Conservation (phyloP, 2,329 filamentous ascomycete species). For the Dactylonectria macrodidyma region DNA sequence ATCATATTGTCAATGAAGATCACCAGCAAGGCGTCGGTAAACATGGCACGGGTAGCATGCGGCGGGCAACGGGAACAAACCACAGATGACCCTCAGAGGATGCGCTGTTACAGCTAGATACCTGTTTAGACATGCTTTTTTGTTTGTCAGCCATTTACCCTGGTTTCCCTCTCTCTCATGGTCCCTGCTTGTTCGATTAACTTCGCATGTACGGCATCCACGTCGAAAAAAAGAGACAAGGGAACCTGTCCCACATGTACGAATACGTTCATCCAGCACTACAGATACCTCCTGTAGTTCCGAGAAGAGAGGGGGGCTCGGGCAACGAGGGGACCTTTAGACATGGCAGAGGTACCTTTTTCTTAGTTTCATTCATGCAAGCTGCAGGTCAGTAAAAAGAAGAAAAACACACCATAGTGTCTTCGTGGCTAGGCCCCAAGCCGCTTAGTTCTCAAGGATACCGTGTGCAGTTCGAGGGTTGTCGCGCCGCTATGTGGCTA, state of each 20-base stretch:
- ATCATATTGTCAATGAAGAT: constrained; percentile 16
- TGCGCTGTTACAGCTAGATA: constrained; percentile 15
- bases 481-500: constrained; percentile 24
- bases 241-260: constrained; percentile 18
- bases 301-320: neutral
- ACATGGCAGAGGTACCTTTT: constrained; percentile 1
- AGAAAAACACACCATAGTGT: constrained; percentile 19
- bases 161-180: neutral
- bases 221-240: constrained; percentile 16
- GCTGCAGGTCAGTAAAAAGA: constrained; percentile 3
- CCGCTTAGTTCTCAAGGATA: constrained; percentile 27
- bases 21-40: constrained; percentile 5
- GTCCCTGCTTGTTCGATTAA: constrained; percentile 17
- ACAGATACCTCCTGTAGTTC: neutral
- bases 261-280: constrained; percentile 25
- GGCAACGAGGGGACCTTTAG: neutral
- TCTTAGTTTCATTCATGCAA: constrained; percentile 27
- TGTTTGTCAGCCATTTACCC: constrained; percentile 15
- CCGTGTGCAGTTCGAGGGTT: constrained; percentile 17
- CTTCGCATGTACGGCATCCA: constrained; percentile 5
- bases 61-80: neutral
- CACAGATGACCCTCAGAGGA: neutral
- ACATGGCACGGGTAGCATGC: neutral
- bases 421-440: constrained; percentile 20
- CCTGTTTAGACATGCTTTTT: constrained; percentile 10